phyloP scores from a whole-genome alignment of 2,329 filamentous ascomycete species.

The Calonectria pauciramosa region DNA sequence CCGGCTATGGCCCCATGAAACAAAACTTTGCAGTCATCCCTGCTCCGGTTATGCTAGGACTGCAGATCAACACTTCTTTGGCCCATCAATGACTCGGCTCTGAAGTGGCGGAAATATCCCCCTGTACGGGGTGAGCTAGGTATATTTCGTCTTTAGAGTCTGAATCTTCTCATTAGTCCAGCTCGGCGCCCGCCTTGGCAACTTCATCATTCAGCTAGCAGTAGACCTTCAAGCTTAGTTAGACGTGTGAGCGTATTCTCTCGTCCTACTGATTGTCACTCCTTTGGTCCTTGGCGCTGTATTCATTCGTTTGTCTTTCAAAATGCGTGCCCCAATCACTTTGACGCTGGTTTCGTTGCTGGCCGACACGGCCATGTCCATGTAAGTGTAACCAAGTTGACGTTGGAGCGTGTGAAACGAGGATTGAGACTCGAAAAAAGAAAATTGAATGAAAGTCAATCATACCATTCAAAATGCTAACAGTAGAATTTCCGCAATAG shows the following conservation, averaged over 20 bases:
- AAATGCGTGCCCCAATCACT: constrained; percentile 30
- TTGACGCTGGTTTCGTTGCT: constrained; percentile 30
- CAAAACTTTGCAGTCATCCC: background rate
- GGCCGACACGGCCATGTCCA: constrained; percentile 25
- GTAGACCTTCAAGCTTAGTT: background rate
- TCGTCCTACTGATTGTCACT: background rate
- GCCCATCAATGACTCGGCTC: background rate
- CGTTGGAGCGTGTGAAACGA: background rate
- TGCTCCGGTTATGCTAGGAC: background rate
- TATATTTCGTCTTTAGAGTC: background rate
- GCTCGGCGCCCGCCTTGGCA: background rate
- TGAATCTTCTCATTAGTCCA: background rate
- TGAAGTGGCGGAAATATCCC: background rate
- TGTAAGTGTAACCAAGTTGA: background rate
- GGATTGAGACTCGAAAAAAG: background rate
- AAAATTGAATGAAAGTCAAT: background rate
- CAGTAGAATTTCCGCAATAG: background rate
- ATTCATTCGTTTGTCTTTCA: background rate
- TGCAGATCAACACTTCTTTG: background rate
- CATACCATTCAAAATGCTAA: background rate
- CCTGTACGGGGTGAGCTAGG: background rate
- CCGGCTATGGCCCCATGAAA: background rate
- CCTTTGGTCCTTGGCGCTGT: background rate
- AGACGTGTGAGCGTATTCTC: background rate
- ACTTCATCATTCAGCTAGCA: background rate